Percentiles rank a stretch among this genome's conserved stretches.
Conservation (phyloP, 164 flowering plant genomes). For the Annona squamosa region DNA sequence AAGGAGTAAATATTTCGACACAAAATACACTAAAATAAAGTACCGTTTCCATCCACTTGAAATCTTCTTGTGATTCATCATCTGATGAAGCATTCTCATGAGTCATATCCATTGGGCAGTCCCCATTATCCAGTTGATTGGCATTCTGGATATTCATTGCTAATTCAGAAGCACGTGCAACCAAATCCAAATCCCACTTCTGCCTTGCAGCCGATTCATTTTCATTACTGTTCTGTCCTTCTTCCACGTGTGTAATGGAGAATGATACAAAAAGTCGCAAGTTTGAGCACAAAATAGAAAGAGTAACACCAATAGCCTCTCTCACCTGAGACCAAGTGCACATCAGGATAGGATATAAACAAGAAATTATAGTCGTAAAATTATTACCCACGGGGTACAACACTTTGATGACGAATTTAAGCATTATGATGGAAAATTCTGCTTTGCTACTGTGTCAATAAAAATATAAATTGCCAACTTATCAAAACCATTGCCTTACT, state of each 20-base stretch:
- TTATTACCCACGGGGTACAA: too few relatives aligned
- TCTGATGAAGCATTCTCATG: conserved; percentile 32
- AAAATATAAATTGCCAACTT: too few relatives aligned
- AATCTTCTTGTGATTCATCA: conserved; percentile 56
- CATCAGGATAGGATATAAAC: not conserved
- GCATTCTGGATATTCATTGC: conserved; percentile 53
- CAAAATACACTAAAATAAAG: conserved; percentile 5
- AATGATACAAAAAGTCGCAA: conserved; percentile 48
- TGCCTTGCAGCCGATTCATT: conserved; percentile 20
- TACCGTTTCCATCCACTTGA: conserved; percentile 99
- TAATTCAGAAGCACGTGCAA: conserved; percentile 51
- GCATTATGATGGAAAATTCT: too few relatives aligned
- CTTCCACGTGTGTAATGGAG: conserved; percentile 22
- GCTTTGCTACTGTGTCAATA: too few relatives aligned
- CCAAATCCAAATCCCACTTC: conserved; percentile 53
- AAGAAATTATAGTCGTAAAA: too few relatives aligned
- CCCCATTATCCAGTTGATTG: conserved; percentile 40
- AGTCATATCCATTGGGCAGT: conserved; percentile 18
- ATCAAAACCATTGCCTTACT: too few relatives aligned
- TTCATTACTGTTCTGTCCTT: conserved; percentile 19
- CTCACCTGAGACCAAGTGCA: conserved; percentile 51
- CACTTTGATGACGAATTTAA: too few relatives aligned
- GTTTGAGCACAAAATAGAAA: conserved; percentile 86
- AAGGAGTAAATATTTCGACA: not conserved
- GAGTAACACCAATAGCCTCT: conserved; percentile 85